Conservation (phyloP, 2,329 filamentous ascomycete genomes). For the Chrysoporthe austroafricana region DNA sequence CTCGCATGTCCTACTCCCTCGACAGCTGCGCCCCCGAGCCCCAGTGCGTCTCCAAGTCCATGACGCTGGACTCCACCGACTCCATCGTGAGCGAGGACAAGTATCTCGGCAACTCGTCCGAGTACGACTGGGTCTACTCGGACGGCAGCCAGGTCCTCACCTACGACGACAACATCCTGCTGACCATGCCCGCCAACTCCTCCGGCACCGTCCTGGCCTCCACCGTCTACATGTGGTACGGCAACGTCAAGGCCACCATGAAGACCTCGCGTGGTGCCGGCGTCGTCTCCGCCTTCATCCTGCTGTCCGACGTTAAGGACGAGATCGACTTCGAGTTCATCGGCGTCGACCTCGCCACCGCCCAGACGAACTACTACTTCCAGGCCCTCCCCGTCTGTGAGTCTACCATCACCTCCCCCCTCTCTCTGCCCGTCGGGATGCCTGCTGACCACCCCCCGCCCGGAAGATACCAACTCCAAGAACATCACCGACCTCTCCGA, state of each 20-base stretch:
- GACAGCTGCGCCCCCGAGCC: constrained; percentile 86
- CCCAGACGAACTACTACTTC: constrained; percentile 97
- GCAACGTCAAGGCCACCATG: constrained; percentile 82
- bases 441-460: constrained; percentile 11
- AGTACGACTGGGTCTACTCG: constrained; percentile 86
- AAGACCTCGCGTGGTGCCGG: constrained; percentile 83
- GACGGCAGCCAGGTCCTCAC: constrained; percentile 65
- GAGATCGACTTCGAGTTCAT: constrained; percentile 98
- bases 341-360: constrained; percentile 74
- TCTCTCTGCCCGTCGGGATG: no score
- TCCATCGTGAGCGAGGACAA: constrained; percentile 72
- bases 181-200: constrained; percentile 87
- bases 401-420: constrained; percentile 38
- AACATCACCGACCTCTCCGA: constrained; percentile 69
- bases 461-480: constrained; percentile 70
- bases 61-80: constrained; percentile 74
- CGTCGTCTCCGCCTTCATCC: constrained; percentile 96
- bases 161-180: constrained; percentile 71
- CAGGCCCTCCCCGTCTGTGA: constrained; percentile 90
- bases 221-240: constrained; percentile 95
- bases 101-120: constrained; percentile 83
- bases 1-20: constrained; percentile 78
- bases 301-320: constrained; percentile 94
- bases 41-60: constrained; percentile 74
- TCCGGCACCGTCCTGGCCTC: constrained; percentile 85